phyloP scores from a whole-genome alignment of 1,139 yeast genomes.

The Spencermartinsiella ligniputridi region DNA sequence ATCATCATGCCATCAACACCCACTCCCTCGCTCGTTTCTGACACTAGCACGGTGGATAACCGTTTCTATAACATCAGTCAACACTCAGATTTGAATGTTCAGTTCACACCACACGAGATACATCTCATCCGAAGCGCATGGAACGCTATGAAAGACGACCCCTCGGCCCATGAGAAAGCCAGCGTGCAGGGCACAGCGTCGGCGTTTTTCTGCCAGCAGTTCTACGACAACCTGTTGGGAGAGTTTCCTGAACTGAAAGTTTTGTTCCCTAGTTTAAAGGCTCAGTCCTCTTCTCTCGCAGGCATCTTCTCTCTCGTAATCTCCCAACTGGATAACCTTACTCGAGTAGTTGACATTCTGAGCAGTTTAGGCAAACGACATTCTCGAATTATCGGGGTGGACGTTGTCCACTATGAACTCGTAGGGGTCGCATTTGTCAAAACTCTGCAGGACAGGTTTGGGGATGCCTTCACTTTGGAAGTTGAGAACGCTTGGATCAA shows the following conservation, averaged over 20 bases:
- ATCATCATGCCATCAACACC: constrained; percentile 2
- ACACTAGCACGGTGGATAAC: background rate
- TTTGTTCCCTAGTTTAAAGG: constrained; percentile 60
- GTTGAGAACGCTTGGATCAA: constrained; percentile 69
- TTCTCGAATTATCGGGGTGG: constrained; percentile 69
- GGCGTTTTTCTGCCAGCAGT: constrained; percentile 44
- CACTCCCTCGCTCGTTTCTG: background rate
- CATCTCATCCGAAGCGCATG: constrained; percentile 22
- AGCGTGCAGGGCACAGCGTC: constrained; percentile 26
- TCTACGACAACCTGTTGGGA: constrained; percentile 53
- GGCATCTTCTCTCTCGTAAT: constrained; percentile 70
- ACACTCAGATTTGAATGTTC: constrained; percentile 23
- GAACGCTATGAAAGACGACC: constrained; percentile 28
- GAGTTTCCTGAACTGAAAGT: constrained; percentile 52
- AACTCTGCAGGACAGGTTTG: constrained; percentile 68
- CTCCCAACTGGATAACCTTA: constrained; percentile 40
- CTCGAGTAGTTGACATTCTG: constrained; percentile 55
- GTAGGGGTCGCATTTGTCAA: constrained; percentile 76
- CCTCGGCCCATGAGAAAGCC: constrained; percentile 25
- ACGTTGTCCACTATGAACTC: constrained; percentile 64
- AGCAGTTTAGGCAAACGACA: constrained; percentile 69
- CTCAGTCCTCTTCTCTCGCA: constrained; percentile 75
- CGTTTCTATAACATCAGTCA: constrained; percentile 14
- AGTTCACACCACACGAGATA: constrained; percentile 23
- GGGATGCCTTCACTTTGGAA: constrained; percentile 44